Conservation (phyloP, 179 eudicot genomes). For the Spergularia azorica region DNA sequence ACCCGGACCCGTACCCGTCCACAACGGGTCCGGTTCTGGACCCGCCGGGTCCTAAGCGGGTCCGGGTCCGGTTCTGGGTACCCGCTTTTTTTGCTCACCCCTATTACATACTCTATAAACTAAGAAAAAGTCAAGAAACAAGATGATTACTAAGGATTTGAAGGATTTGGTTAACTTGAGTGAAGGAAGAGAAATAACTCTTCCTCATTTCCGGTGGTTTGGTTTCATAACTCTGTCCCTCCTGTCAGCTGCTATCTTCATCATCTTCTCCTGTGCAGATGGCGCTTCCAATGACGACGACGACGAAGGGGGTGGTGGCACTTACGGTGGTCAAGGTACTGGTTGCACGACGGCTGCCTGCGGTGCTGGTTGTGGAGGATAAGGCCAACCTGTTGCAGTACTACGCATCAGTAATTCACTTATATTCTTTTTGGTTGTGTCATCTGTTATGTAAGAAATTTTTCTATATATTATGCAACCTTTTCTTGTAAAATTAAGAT, state of each 20-base stretch:
- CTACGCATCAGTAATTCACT: background rate
- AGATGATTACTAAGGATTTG: conserved; percentile 9
- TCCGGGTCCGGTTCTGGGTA: too few species aligned
- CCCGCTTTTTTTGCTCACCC: too few species aligned
- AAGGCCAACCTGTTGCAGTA: background rate
- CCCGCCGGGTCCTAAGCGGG: too few species aligned
- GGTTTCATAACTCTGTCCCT: conserved; percentile 22
- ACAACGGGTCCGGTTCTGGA: too few species aligned
- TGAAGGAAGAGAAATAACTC: background rate
- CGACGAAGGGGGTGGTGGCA: conserved; percentile 8
- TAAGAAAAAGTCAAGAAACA: background rate
- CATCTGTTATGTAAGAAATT: background rate
- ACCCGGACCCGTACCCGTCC: too few species aligned
- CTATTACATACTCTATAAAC: background rate
- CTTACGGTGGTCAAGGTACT: conserved; percentile 1
- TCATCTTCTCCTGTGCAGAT: conserved; percentile 30
- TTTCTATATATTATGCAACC: too few species aligned
- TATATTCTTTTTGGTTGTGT: background rate
- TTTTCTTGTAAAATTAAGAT: too few species aligned
- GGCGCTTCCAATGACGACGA: conserved; percentile 21
- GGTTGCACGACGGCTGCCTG: conserved; percentile 20
- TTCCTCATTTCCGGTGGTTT: conserved; percentile 11
- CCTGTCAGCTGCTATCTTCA: conserved; percentile 8
- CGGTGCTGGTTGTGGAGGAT: conserved; percentile 32
- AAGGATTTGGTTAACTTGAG: background rate